Base-by-base conservation (phyloP, 176 grass and related monocot genomes). In the Oryza brachyantha region DNA sequence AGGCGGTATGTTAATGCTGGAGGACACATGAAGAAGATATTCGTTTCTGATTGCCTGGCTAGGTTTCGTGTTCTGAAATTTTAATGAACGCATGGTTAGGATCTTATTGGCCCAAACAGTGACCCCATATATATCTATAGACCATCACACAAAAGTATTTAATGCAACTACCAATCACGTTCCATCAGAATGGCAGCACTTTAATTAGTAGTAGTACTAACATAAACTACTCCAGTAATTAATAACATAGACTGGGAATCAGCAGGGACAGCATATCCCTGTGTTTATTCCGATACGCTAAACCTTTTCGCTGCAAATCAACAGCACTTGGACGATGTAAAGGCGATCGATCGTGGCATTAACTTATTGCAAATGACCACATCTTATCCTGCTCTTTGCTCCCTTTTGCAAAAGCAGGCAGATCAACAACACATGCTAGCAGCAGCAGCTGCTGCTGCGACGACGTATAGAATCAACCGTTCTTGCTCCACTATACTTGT, bases 201-300 rank as follows among this genome's bases (percentile, higher is more conserved):
- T 86, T 21, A 67, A 52, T 52, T 21, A 21, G 48, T 19, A 19
- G 16, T 50, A 52, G 48, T 19, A 19, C 45, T 50, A 52, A 48
- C 19, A 52, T 52, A 52, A 52, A n/a, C n/a, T n/a, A n/a, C n/a
- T n/a, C 48, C 21, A 37, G 13, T 25, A 34, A 10, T 58, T 26
- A n/a, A n/a, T n/a, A n/a, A 5, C n/a, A 80, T 16, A 66, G 26
- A 36, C 27, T 22, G 24, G 54, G 21, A 46, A 58, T 45, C 54
- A 27, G 63, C 32, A 63, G 48, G 31, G 62, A 75, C 10, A 80
- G 84, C 64, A 81, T 86, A 86, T 86, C 64, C 84, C 57, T 61
- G 31, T 75, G 29, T 43, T 80, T 81, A 86, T 75, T 55, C 84
- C 70, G 6, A 80, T 29, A 42, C 26, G 76, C 64, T 67, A 67